Conservation (phyloP, 768 basidiomycete species). For the Podaxis sp. region DNA sequence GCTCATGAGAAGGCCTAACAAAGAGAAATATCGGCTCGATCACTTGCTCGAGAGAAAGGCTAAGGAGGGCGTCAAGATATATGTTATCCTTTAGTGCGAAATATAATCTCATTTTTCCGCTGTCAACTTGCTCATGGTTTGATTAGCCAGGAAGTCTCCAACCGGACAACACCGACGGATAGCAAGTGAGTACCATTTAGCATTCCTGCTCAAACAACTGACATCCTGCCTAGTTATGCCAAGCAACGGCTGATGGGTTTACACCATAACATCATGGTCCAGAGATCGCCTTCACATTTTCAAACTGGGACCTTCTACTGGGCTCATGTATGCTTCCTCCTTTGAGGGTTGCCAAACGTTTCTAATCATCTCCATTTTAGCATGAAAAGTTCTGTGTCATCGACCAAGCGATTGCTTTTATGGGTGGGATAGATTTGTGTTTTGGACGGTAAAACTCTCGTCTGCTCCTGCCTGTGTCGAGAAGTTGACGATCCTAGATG, state of each 20-base stretch:
- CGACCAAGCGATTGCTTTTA: constrained; percentile 96
- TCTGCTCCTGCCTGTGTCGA: neutral
- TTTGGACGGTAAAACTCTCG: constrained; percentile 64
- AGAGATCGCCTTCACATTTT: constrained; percentile 96
- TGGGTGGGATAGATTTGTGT: constrained; percentile 95
- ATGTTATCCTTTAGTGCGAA: constrained; percentile 88
- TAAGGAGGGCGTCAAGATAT: constrained; percentile 93
- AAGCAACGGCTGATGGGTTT: constrained; percentile 78
- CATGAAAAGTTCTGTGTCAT: constrained; percentile 99
- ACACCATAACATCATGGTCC: constrained; percentile 93
- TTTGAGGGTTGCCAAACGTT: neutral
- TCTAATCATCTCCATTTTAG: constrained; percentile 34
- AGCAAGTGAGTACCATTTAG: constrained; percentile 64
- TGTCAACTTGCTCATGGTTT: constrained; percentile 13
- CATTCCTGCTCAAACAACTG: neutral
- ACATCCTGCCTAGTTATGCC: constrained; percentile 54
- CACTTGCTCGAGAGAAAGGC: constrained; percentile 86
- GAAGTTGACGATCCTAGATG: constrained; percentile 50
- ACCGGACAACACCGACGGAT: constrained; percentile 89
- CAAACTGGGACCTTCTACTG: constrained; percentile 98
- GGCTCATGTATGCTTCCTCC: constrained; percentile 76
- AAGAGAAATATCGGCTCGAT: constrained; percentile 87
- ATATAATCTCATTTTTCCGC: neutral
- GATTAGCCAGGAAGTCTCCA: constrained; percentile 89
- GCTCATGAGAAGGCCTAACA: constrained; percentile 80